These are phyloP conservation scores for Ophiostoma quercus DNA, from an alignment of 2,329 filamentous ascomycete species.

Conservation along the genomic window DNA sequence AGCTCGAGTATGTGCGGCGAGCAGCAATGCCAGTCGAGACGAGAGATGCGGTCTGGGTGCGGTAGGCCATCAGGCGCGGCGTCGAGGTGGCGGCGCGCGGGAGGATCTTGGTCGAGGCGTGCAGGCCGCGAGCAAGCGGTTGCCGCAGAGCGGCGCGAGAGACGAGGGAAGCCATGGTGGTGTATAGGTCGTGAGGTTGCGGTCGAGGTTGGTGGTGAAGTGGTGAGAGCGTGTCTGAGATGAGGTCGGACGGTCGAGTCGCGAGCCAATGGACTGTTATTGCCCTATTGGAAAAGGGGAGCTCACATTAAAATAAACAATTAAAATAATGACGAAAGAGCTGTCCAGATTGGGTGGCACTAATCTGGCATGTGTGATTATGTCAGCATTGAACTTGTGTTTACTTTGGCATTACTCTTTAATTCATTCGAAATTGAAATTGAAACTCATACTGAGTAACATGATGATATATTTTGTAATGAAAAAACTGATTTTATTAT, in stretches of 20 bases:
- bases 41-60: neutral
- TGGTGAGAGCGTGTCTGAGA: neutral
- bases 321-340: conserved; percentile 11
- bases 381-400: neutral
- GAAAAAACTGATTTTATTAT: neutral
- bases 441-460: no score
- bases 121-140: conserved; percentile 12
- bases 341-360: conserved; percentile 10
- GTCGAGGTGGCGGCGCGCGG: neutral
- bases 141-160: conserved; percentile 22
- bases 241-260: neutral
- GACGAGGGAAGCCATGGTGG: conserved; percentile 22
- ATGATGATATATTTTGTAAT: no score
- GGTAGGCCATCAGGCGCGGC: conserved; percentile 11
- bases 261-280: neutral
- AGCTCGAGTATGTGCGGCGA: conserved; percentile 19
- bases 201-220: neutral
- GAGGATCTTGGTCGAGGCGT: neutral
- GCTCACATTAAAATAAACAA: conserved; percentile 7
- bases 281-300: neutral
- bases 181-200: neutral
- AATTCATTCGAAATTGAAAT: no score
- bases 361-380: neutral
- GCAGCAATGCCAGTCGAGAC: neutral
- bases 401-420: no score